A percentile compares a stretch with the other conserved stretches of the same genome.
phyloP scores from a whole-genome alignment of 768 basidiomycete species.

The Rubroboletus satanas region DNA sequence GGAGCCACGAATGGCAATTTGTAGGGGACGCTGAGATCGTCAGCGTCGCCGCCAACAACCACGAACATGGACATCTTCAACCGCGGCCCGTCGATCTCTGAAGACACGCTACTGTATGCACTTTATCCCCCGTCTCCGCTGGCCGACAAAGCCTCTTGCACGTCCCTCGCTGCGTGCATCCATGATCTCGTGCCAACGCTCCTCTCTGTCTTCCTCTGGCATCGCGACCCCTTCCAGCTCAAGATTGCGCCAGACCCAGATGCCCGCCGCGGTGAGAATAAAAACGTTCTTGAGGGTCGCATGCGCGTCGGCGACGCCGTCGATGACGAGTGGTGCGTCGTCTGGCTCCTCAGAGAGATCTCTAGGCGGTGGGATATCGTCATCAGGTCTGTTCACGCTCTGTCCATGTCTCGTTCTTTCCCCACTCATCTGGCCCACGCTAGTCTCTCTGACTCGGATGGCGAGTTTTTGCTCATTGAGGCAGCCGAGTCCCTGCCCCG shows the following conservation, averaged over 20 bases:
- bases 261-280: slow-evolving; percentile 23
- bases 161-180: slow-evolving; percentile 68
- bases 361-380: slow-evolving; percentile 75
- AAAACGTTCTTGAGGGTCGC: slow-evolving; percentile 70
- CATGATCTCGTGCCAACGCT: slow-evolving; percentile 48
- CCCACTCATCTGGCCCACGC: neutral
- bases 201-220: slow-evolving; percentile 71
- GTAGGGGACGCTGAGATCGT: neutral
- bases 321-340: slow-evolving; percentile 97
- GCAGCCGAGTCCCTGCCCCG: slow-evolving; percentile 84
- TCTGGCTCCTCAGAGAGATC: slow-evolving; percentile 83
- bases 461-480: slow-evolving; percentile 94
- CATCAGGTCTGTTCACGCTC: slow-evolving; percentile 56
- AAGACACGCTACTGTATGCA: slow-evolving; percentile 79
- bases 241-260: slow-evolving; percentile 55
- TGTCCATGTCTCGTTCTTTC: neutral
- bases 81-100: slow-evolving; percentile 70
- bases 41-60: neutral
- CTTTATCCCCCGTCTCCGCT: slow-evolving; percentile 57
- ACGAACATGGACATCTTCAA: slow-evolving; percentile 64
- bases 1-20: slow-evolving; percentile 15
- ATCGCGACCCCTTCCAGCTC: slow-evolving; percentile 78
- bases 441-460: slow-evolving; percentile 79
- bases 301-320: slow-evolving; percentile 94
- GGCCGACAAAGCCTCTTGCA: slow-evolving; percentile 56